phyloP scores from a whole-genome alignment of 176 grass and related monocot genomes.

The Avena atlantica region DNA sequence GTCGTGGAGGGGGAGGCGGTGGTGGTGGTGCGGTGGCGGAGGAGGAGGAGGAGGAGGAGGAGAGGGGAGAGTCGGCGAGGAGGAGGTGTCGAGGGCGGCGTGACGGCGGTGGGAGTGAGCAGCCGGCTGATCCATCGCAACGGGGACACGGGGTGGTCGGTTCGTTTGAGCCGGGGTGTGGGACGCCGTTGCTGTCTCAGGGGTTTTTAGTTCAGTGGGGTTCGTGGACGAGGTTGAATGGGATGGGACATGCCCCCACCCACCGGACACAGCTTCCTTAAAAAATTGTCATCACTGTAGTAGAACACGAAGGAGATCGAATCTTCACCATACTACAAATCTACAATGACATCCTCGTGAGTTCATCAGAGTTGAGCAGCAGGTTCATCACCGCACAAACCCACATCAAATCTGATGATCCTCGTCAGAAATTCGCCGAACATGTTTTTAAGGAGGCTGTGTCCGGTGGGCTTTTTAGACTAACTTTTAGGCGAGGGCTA shows the following conservation, averaged over 20 bases:
- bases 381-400: no score
- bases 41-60: background rate
- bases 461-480: no score
- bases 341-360: no score
- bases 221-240: background rate
- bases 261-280: background rate
- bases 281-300: background rate
- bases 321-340: no score
- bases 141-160: background rate
- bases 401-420: no score
- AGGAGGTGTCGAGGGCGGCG: background rate
- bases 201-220: constrained; percentile 7
- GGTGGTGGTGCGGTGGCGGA: background rate
- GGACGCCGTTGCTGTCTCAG: background rate
- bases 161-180: background rate
- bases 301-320: no score
- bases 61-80: background rate
- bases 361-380: no score
- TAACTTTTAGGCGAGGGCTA: no score
- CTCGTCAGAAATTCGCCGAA: no score
- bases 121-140: constrained; percentile 2
- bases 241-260: background rate
- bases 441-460: no score
- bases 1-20: background rate
- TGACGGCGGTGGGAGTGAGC: background rate